Conservation (phyloP, 306 rosid genomes). For the Trifolium fragiferum region DNA sequence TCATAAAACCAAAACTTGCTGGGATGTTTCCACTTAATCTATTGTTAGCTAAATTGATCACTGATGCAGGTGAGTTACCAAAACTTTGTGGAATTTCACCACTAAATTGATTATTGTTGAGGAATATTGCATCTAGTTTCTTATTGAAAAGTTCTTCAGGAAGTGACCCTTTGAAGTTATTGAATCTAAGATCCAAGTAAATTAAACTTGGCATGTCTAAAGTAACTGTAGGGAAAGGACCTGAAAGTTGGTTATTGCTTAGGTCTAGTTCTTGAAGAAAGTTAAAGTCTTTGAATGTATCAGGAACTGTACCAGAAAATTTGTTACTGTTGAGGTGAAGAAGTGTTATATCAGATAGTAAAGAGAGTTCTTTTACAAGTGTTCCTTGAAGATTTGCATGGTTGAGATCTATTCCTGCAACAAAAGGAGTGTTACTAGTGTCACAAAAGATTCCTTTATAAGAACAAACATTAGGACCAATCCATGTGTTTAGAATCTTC, state of each 20-base stretch:
- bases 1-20: slow-evolving; percentile 67
- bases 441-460: slow-evolving; percentile 83
- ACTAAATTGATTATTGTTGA: slow-evolving; percentile 78
- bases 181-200: slow-evolving; percentile 93
- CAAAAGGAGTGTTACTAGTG: slow-evolving; percentile 44
- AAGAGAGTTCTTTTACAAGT: slow-evolving; percentile 77
- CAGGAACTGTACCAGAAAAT: slow-evolving; percentile 74
- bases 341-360: slow-evolving; percentile 68
- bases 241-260: slow-evolving; percentile 88
- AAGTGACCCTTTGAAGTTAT: slow-evolving; percentile 68
- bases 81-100: slow-evolving; percentile 80
- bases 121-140: slow-evolving; percentile 76
- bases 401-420: slow-evolving; percentile 91
- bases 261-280: slow-evolving; percentile 80
- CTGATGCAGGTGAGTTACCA: slow-evolving; percentile 93
- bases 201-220: slow-evolving; percentile 68
- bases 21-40: slow-evolving; percentile 73
- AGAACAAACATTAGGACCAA: slow-evolving; percentile 80
- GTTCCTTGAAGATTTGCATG: slow-evolving; percentile 86
- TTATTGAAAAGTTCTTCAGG: slow-evolving; percentile 70
- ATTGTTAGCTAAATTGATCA: slow-evolving; percentile 82
- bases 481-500: slow-evolving; percentile 66
- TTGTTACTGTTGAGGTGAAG: slow-evolving; percentile 83
- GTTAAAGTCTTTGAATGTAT: slow-evolving; percentile 55
- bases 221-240: slow-evolving; percentile 63